Evolutionary conservation across 257 asterid genomes (phyloP).

Genomic region (Jacaranda mimosifolia): DNA sequence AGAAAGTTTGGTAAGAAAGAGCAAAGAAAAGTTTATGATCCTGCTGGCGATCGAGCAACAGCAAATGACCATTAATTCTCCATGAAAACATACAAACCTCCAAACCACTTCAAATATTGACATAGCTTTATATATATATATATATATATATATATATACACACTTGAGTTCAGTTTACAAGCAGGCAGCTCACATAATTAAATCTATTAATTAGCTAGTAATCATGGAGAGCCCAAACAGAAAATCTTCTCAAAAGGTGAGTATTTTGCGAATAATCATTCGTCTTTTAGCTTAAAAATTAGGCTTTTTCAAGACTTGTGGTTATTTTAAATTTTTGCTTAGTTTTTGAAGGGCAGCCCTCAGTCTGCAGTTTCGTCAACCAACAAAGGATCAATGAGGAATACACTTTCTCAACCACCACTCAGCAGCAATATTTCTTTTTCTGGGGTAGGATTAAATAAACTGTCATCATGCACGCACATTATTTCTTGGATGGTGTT

Average conservation of each 20-base stretch:
- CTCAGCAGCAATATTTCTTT: conserved; percentile 35
- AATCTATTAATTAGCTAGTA: conserved; percentile 17
- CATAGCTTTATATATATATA: background rate
- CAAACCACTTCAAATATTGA: conserved; percentile 37
- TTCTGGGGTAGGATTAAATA: conserved; percentile 24
- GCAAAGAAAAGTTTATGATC: conserved; percentile 26
- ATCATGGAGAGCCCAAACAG: conserved; percentile 61
- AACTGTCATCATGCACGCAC: background rate
- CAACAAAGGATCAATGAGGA: conserved; percentile 32
- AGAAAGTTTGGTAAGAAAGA: conserved; percentile 61
- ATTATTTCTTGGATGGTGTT: too few species aligned
- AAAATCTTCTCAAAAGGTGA: conserved; percentile 64
- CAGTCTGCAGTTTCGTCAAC: conserved; percentile 43
- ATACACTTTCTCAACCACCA: conserved; percentile 32
- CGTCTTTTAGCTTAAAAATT: background rate
- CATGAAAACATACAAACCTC: conserved; percentile 54
- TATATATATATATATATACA: conserved; percentile 34
- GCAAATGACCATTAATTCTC: conserved; percentile 40
- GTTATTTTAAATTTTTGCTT: conserved; percentile 1
- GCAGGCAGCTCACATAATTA: conserved; percentile 32
- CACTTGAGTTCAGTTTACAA: conserved; percentile 23
- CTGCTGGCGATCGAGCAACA: conserved; percentile 61
- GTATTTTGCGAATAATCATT: conserved; percentile 8
- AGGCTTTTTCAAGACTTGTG: background rate
- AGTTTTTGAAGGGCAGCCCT: conserved; percentile 39